Evolutionary conservation across 257 asterid species (phyloP), one percentile per base, ranked within the genome.

Genomic region (Echites panduratus): DNA sequence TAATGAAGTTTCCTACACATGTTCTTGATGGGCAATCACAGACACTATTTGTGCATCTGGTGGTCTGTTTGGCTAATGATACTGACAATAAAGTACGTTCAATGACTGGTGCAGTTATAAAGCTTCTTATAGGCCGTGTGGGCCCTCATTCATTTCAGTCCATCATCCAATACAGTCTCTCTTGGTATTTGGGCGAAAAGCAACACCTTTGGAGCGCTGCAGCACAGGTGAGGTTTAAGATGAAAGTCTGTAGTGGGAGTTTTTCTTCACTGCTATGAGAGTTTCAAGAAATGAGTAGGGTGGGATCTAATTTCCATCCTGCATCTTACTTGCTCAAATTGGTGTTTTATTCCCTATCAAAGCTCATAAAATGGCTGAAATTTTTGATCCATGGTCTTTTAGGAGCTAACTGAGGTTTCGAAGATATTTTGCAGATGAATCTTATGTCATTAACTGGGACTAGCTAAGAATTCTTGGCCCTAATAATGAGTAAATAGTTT

Each of bases 171-270:
- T 83, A 76, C 76, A 79, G 88, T 75, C 81, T 83, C 59, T 89
- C 92, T 67, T 94, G 99, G 99, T 94, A 91, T 85, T 77, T 78
- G 78, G 89, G 87, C 74, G 87, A 75, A 50, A 84, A 87, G 65
- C 90, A 84, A 66, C 84, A 79, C 64, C 79, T 89, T n/a, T 86
- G 95, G 95, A 84, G 89, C 80, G 85, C 96, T 53, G 93, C 97
- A 71, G 99, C 98, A 74, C 97, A 89, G 98, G 98, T 91, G 80
- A 73, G 62, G 43, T 70, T 65, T 44, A 17, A n/a, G 45, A 68
- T 19, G 14, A 9, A 1, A 8, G 38, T 65, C 4, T 63, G 20
- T 40, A 14, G 9, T 67, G 38, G 4, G 9, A 8, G 38, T 54
- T 12, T 53, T 48, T 38, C 8, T 29, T 27, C 38, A 7, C 3